Base-by-base conservation (phyloP, 306 rosid species). In the Quillaja saponaria region DNA sequence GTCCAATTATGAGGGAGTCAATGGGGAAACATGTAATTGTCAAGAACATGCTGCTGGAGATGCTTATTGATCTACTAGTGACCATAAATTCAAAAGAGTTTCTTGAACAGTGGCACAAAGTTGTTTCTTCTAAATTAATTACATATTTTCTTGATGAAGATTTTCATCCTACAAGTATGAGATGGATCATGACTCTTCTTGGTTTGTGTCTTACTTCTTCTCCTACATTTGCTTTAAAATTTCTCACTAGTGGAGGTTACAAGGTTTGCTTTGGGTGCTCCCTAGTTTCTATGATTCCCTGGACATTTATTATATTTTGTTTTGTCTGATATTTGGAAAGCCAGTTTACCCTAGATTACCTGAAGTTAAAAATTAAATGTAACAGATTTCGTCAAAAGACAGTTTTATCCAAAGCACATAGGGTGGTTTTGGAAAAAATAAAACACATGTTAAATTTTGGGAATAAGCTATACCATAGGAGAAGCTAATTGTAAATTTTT, bases 11-110 rank as follows among this genome's bases (percentile, higher is more conserved):
- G 68, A 90, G 99, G 20, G 99, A 94, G 79, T 80, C 95, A 51
- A 94, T 94, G 97, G 99, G 99, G 40, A 94, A 94, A 77, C 99
- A 94, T 72, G 97, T 94, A 53, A 94, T 94, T 48, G 99, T 94
- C 49, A 87, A 97, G 69, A 94, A 94, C 72, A 94, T 94, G 97
- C 77, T 94, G 58, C 78, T 90, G 72, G 99, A 94, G 76, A 94
- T 94, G 99, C 92, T 94, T 57, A 90, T 94, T 76, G 99, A 94
- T 87, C 85, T 94, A 49, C 99, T 83, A 73, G 90, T 89, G 64
- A 94, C 99, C 70, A 90, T 94, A 54, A 85, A 82, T 77, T 85
- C 90, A 1, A 91, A 90, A 61, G 99, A 94, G 68, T 64, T 85
- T 78, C 91, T 94, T 63, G 99, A 94, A 78, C 99, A 80, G 80